Base-by-base conservation (phyloP, 2,329 filamentous ascomycete genomes). In the Fusarium annulatum region DNA sequence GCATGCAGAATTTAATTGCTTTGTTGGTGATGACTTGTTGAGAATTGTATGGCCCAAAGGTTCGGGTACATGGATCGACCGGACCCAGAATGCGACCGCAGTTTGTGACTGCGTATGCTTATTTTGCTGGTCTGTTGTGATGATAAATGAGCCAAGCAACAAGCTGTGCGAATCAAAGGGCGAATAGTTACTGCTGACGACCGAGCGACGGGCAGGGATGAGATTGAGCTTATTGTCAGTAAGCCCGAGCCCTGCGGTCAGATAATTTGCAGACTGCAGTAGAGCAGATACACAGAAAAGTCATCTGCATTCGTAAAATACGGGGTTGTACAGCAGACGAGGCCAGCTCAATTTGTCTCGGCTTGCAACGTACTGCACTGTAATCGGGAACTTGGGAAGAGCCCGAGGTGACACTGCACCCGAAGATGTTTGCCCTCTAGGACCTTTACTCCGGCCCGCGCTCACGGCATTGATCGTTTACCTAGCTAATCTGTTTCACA, bases 391-490 rank as follows among this genome's bases (percentile, higher is more conserved):
- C 39, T 21, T 58, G 19, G 34, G 19, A 38, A 59, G 56, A 51
- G 56, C 33, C 56, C 56, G 56, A 69, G 6, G 57, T 64, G 39
- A 69, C 43, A 64, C 49, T 52, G 64, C 66, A 52, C 45, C 38
- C 9, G 39, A 51, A 16, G 39, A 19, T 43, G 36, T 33, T 19
- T 56, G 34, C 26, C 16, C 36, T n/a, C 39, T 14, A 42, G 41
- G 48, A 18, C 9, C 36, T 59, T 61, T 66, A 36, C 48, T 66
- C 61, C 60, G 65, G 49, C 23, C 52, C 67, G 52, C 38, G n/a
- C 36, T 23, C 41, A 64, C 67, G 67, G 67, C 67, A 70, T 49
- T 69, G 67, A 55, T 51, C 43, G 46, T 60, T 30, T 42, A n/a
- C 41, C 30, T 48, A 46, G 48, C 59, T 38, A 56, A 64, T 64